Evolutionary conservation across 441 rosid genomes (phyloP).

Genomic region (Populus tomentosa): DNA sequence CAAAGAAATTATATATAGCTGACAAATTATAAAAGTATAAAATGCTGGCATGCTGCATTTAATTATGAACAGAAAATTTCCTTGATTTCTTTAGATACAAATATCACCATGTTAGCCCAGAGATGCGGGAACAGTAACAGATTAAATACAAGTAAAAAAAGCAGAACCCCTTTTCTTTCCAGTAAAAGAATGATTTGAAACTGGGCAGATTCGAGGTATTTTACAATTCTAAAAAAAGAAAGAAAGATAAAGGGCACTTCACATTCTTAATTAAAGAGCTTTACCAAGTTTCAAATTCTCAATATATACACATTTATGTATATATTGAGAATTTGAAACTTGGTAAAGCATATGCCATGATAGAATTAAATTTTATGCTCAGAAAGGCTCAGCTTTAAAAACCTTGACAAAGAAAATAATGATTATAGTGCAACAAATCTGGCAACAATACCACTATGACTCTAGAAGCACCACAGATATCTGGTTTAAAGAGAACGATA

Average conservation of each 20-base stretch:
- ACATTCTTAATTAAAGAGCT: not conserved
- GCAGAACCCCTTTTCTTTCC: not conserved
- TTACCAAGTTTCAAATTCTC: not conserved
- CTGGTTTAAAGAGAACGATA: not conserved
- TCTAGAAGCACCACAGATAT: conserved; percentile 1
- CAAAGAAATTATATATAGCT: conserved; percentile 19
- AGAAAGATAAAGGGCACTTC: not conserved
- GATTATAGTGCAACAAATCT: not conserved
- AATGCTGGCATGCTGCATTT: not conserved
- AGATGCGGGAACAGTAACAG: not conserved
- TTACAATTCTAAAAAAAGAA: not conserved
- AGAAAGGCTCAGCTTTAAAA: not conserved
- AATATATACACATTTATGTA: too few species aligned
- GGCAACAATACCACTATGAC: not conserved
- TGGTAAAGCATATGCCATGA: not conserved
- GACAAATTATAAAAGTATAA: conserved; percentile 1
- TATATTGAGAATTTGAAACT: too few species aligned
- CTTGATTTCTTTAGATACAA: not conserved
- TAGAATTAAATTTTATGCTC: not conserved
- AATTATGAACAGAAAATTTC: not conserved
- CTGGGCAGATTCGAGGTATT: not conserved
- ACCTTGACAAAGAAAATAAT: not conserved
- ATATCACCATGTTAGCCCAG: not conserved
- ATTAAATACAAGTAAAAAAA: not conserved
- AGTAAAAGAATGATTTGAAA: not conserved